Evolutionary conservation across 805 yeast genomes (phyloP).

Genomic region (Teunomyces lycoperdinae): DNA sequence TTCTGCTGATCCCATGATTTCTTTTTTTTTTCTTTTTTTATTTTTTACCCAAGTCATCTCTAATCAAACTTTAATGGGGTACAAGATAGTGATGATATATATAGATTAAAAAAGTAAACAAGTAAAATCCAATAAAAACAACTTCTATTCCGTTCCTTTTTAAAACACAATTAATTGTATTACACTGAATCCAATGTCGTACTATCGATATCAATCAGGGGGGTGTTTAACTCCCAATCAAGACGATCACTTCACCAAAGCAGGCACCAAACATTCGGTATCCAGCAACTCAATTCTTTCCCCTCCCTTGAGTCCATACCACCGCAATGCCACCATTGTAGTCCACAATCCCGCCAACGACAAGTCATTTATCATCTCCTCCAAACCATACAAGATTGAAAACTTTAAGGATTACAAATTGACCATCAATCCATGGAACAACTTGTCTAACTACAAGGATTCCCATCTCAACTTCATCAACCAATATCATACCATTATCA

Average conservation of each 20-base stretch:
- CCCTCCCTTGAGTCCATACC: conserved; percentile 27
- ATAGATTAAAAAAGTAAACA: conserved; percentile 3
- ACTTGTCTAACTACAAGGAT: conserved; percentile 44
- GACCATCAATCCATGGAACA: conserved; percentile 51
- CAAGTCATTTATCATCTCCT: conserved; percentile 7
- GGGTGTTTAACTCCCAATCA: conserved; percentile 33
- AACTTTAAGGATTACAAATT: conserved; percentile 45
- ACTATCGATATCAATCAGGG: conserved; percentile 3
- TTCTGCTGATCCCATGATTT: neutral
- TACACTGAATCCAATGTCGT: neutral
- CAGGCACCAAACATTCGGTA: conserved; percentile 4
- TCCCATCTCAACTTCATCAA: conserved; percentile 51
- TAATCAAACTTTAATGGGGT: conserved; percentile 5
- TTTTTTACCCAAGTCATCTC: conserved; percentile 2
- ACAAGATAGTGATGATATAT: conserved; percentile 2
- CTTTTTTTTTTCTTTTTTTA: neutral
- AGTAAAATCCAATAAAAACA: neutral
- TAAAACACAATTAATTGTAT: conserved; percentile 2
- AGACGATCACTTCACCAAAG: conserved; percentile 5
- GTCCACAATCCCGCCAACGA: conserved; percentile 8
- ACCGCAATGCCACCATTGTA: conserved; percentile 5
- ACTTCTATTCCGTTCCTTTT: neutral
- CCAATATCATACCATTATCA: conserved; percentile 42
- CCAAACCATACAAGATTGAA: conserved; percentile 43
- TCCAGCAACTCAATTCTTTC: conserved; percentile 20